These are phyloP conservation scores for Yamadazyma jaroonii DNA, from an alignment of 1,139 yeast genomes.

Conservation along the genomic window DNA sequence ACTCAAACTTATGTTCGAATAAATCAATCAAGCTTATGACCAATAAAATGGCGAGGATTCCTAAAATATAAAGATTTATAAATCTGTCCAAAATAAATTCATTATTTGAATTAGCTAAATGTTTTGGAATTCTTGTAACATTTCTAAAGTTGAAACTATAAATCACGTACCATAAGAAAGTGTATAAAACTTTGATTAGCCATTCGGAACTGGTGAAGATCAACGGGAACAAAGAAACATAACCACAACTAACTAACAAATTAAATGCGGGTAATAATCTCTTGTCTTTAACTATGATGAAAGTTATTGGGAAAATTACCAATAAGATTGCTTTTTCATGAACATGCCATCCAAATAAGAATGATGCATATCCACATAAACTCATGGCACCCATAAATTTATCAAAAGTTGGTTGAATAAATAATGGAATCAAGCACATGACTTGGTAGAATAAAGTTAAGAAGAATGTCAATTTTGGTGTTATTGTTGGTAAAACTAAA, in stretches of 20 bases:
- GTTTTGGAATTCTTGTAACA: constrained; percentile 55
- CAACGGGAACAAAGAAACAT: constrained; percentile 84
- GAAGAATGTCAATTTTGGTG: constrained; percentile 74
- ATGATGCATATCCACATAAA: constrained; percentile 87
- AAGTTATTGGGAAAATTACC: constrained; percentile 85
- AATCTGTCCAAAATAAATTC: constrained; percentile 68
- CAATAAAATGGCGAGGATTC: constrained; percentile 64
- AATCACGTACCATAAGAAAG: constrained; percentile 82
- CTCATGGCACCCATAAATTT: constrained; percentile 83
- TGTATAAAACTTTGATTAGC: constrained; percentile 71
- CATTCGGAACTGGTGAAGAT: constrained; percentile 80
- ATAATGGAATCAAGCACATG: constrained; percentile 72
- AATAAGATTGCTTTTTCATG: constrained; percentile 94
- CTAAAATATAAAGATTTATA: constrained; percentile 63
- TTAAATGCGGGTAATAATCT: constrained; percentile 68
- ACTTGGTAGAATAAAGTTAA: constrained; percentile 80
- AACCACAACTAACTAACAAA: constrained; percentile 73
- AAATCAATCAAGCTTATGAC: constrained; percentile 54
- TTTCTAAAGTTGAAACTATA: constrained; percentile 71
- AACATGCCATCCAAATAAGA: constrained; percentile 97
- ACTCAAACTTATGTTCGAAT: constrained; percentile 48
- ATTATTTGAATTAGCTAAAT: constrained; percentile 30
- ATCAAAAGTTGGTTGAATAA: constrained; percentile 70
- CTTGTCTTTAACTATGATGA: constrained; percentile 70
- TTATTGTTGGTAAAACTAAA: constrained; percentile 72